Conservation (phyloP, 2,329 filamentous ascomycete genomes). For the Sporothrix luriei region DNA sequence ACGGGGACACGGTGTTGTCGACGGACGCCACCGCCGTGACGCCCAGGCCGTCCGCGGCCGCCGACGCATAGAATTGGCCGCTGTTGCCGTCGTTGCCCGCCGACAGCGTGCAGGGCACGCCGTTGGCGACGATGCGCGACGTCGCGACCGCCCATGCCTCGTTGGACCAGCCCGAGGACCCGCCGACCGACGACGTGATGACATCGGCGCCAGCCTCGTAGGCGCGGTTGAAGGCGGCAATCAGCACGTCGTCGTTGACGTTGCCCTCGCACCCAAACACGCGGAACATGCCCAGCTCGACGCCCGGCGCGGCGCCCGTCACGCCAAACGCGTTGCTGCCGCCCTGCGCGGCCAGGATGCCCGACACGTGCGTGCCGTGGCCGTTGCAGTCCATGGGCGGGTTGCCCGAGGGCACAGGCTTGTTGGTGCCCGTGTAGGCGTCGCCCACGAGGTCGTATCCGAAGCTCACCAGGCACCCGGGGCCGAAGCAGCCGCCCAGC, state of each 20-base stretch:
- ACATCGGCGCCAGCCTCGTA: slow-evolving; percentile 62
- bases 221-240: slow-evolving; percentile 61
- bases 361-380: slow-evolving; percentile 40
- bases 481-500: slow-evolving; percentile 34
- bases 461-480: slow-evolving; percentile 33
- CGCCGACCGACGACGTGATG: slow-evolving; percentile 60
- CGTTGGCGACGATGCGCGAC: slow-evolving; percentile 57
- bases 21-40: slow-evolving; percentile 55
- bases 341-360: slow-evolving; percentile 42
- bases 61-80: slow-evolving; percentile 55
- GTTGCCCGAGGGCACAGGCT: slow-evolving; percentile 43
- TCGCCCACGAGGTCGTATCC: slow-evolving; percentile 35
- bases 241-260: slow-evolving; percentile 59
- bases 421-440: slow-evolving; percentile 46
- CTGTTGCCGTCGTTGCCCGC: slow-evolving; percentile 55
- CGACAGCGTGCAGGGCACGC: slow-evolving; percentile 54
- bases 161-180: slow-evolving; percentile 55
- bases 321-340: slow-evolving; percentile 55
- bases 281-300: slow-evolving; percentile 51
- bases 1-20: slow-evolving; percentile 47
- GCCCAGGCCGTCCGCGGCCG: slow-evolving; percentile 52
- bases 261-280: slow-evolving; percentile 59
- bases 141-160: slow-evolving; percentile 55
- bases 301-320: slow-evolving; percentile 44
- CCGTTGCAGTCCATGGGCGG: slow-evolving; percentile 38